A percentile compares a stretch with the other conserved stretches of the same genome.
phyloP scores from a whole-genome alignment of 306 rosid species.

The Vachellia pachyceras region DNA sequence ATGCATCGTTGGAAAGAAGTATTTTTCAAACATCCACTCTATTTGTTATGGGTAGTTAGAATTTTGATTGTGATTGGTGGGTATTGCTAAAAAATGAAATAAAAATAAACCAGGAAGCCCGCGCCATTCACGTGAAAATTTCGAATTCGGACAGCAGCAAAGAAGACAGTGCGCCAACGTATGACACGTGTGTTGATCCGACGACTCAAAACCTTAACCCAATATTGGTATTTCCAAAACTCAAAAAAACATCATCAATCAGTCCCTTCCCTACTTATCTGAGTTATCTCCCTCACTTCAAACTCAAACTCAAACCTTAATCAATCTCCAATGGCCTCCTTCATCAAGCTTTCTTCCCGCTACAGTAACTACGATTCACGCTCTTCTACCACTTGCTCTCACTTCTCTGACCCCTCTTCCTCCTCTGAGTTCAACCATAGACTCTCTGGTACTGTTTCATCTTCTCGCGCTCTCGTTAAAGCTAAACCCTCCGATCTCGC shows the following conservation, averaged over 20 bases:
- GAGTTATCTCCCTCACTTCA: no score
- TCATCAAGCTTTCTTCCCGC: conserved; percentile 64
- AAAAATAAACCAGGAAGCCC: conserved; percentile 13
- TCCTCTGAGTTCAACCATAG: conserved; percentile 60
- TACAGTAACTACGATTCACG: no score
- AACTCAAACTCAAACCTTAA: neutral
- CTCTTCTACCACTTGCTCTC: no score
- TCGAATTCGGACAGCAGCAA: conserved; percentile 70
- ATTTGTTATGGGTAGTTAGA: no score
- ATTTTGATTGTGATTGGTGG: no score
- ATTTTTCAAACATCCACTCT: no score
- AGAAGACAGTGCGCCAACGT: neutral
- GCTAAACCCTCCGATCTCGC: conserved; percentile 54
- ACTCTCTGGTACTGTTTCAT: conserved; percentile 2
- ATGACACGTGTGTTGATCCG: conserved; percentile 60
- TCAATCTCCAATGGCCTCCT: conserved; percentile 45
- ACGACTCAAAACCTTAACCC: neutral
- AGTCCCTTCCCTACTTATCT: neutral
- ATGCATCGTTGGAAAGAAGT: no score
- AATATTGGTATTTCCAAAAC: no score
- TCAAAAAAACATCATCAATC: neutral
- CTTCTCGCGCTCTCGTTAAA: conserved; percentile 61
- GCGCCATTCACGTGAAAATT: conserved; percentile 50
- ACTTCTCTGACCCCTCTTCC: no score
- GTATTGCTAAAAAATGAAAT: neutral